Base-by-base conservation (phyloP, 2,329 filamentous ascomycete genomes). In the Fusarium avenaceum region DNA sequence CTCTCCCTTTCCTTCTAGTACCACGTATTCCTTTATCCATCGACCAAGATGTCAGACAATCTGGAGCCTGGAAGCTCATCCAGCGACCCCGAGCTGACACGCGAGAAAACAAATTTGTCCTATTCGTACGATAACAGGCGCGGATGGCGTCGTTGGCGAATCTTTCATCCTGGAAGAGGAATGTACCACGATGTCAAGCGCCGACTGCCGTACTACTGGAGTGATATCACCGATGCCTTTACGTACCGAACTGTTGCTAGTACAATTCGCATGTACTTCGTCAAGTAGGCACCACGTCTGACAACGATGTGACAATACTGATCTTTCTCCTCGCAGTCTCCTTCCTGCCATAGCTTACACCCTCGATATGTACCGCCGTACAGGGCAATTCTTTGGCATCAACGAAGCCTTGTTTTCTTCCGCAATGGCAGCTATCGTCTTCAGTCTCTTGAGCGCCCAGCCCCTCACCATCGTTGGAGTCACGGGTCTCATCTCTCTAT, bases 221-320 rank as follows among this genome's bases (percentile, higher is more conserved):
- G 22, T 7, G 51, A 54, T 13, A 48, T 54, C 10, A 48, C 42
- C 3, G 51, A 54, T 48, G 51, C 51, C 4, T 54, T 54, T 8
- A 54, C 51, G 5, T 54, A 54, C 7, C 51, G 51, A 9, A 44
- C 47, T 2, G 30, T 54, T 9, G 51, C 51, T 13, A 54, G 51
- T n/a, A 54, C 51, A 4, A 54, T 54, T 2, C 51, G 51, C 9
- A 54, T 54, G 51, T 54, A 54, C 30, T 54, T 54, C 38, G 51
- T 54, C 30, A 54, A 54, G 51, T 54, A 30, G 20, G 7, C 4
- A 14, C 3, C 17, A 13, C 7, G 2, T 11, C 15, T n/a, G 2
- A 1, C 7, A 15, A 9, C 2, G 2, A 15, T 5, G 6, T 19
- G 15, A 9, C 1, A 3, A 3, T 9, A 38, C 40, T 17, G 6